Percentiles rank a stretch among this genome's conserved stretches.
These are phyloP conservation scores for Ustilaginoidea virens DNA, from an alignment of 2,329 filamentous ascomycete genomes.

Conservation along the genomic window DNA sequence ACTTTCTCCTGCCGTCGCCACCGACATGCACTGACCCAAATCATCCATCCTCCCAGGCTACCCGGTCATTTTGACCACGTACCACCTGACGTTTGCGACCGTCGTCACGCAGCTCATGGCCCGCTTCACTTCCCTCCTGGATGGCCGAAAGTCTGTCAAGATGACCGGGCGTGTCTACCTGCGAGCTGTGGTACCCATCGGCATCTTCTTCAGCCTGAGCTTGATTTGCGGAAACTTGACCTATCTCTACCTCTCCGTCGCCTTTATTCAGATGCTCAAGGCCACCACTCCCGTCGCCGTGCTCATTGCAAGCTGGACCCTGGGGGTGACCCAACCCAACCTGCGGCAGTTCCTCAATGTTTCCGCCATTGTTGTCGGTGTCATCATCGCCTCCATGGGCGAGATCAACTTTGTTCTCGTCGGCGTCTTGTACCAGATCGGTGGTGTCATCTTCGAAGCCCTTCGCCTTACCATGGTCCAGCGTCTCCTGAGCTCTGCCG, in stretches of 20 bases:
- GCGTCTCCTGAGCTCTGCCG: conserved; percentile 62
- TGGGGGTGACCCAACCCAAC: conserved; percentile 74
- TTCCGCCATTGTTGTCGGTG: conserved; percentile 84
- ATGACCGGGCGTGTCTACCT: conserved; percentile 94
- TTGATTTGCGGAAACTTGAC: conserved; percentile 94
- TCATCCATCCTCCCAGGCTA: conserved; percentile 35
- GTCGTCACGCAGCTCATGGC: conserved; percentile 89
- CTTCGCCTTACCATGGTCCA: conserved; percentile 74
- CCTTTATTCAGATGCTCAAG: conserved; percentile 99
- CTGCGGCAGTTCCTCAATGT: conserved; percentile 83
- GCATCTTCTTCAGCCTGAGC: conserved; percentile 87
- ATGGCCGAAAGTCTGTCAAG: conserved; percentile 89
- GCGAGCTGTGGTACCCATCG: conserved; percentile 86
- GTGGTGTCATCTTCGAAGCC: conserved; percentile 68
- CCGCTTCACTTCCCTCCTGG: conserved; percentile 74
- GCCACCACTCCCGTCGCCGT: conserved; percentile 92
- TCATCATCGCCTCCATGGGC: conserved; percentile 84
- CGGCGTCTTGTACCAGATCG: conserved; percentile 66
- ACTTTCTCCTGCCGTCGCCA: conserved; percentile 5
- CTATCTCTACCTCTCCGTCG: conserved; percentile 87
- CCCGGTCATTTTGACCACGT: conserved; percentile 80
- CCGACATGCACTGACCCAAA: conserved; percentile 1
- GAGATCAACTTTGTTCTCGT: conserved; percentile 85
- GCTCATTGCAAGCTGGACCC: conserved; percentile 73
- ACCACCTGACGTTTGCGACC: conserved; percentile 86